A percentile compares a stretch with the other conserved stretches of the same genome.
phyloP scores from a whole-genome alignment of 1,284 basidiomycete genomes.

The Stereum hirsutum region DNA sequence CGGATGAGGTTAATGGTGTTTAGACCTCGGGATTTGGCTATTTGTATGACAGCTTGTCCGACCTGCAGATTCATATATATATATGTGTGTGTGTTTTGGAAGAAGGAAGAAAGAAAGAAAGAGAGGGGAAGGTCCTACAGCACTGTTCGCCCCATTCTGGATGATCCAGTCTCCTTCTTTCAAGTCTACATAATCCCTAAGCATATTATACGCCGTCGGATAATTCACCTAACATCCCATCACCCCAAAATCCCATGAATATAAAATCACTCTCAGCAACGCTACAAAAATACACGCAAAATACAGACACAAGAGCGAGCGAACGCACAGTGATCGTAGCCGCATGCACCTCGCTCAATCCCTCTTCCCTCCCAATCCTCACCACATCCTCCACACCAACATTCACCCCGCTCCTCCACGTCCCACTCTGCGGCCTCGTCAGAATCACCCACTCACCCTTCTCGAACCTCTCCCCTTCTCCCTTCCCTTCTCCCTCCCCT shows the following conservation, averaged over 20 bases:
- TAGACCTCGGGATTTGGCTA: conserved; percentile 56
- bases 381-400: conserved; percentile 48
- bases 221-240: conserved; percentile 64
- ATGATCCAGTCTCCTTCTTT: conserved; percentile 65
- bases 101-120: no score
- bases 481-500: no score
- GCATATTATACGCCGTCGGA: conserved; percentile 76
- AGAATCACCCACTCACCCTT: conserved; percentile 72
- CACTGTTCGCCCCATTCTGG: conserved; percentile 82
- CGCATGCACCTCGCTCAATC: conserved; percentile 51
- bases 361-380: conserved; percentile 37
- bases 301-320: conserved; percentile 1
- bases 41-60: conserved; percentile 75
- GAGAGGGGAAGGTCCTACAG: conserved; percentile 44
- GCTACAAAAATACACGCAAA: neutral
- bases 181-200: conserved; percentile 59
- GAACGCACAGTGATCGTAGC: conserved; percentile 62
- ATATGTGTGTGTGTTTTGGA: no score
- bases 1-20: conserved; percentile 77
- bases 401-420: conserved; percentile 64
- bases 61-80: conserved; percentile 32
- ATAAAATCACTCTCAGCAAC: neutral
- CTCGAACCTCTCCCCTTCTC: conserved; percentile 27
- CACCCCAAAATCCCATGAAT: neutral
- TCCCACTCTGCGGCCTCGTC: conserved; percentile 60